Conservation (phyloP, 208 protist genomes). For the Herpetomonas muscarum region DNA sequence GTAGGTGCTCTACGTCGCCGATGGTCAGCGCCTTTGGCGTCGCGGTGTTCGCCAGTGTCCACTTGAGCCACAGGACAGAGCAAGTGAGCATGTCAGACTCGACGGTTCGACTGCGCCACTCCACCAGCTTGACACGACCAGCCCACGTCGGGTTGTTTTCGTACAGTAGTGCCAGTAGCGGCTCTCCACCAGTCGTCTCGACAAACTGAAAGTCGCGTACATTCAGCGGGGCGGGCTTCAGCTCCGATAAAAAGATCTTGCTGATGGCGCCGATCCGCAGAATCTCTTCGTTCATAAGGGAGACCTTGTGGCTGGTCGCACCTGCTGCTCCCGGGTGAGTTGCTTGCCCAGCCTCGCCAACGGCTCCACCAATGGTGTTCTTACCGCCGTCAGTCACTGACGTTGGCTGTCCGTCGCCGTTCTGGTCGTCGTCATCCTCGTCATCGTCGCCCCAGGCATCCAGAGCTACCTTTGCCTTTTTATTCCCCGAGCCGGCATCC, state of each 20-base stretch:
- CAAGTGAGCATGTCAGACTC: slow-evolving; percentile 78
- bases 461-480: slow-evolving; percentile 28
- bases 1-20: slow-evolving; percentile 75
- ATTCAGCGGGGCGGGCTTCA: slow-evolving; percentile 61
- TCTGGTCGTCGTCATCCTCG: slow-evolving; percentile 52
- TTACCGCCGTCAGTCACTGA: slow-evolving; percentile 2
- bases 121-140: slow-evolving; percentile 73
- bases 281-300: slow-evolving; percentile 9
- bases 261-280: slow-evolving; percentile 40
- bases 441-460: slow-evolving; percentile 84
- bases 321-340: not conserved
- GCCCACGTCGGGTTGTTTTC: slow-evolving; percentile 79
- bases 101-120: slow-evolving; percentile 74
- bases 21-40: slow-evolving; percentile 57
- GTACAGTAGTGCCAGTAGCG: slow-evolving; percentile 72
- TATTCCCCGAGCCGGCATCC: slow-evolving; percentile 1
- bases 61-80: slow-evolving; percentile 69
- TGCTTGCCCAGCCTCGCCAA: not conserved
- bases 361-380: not conserved
- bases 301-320: not conserved
- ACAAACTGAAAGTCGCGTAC: slow-evolving; percentile 88
- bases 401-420: not conserved
- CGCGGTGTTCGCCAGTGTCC: slow-evolving; percentile 33
- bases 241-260: slow-evolving; percentile 25
- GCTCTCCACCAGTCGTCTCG: slow-evolving; percentile 57